phyloP scores from a whole-genome alignment of 371 early-diverging fungal species.

The Homolaphlyctis polyrhiza region DNA sequence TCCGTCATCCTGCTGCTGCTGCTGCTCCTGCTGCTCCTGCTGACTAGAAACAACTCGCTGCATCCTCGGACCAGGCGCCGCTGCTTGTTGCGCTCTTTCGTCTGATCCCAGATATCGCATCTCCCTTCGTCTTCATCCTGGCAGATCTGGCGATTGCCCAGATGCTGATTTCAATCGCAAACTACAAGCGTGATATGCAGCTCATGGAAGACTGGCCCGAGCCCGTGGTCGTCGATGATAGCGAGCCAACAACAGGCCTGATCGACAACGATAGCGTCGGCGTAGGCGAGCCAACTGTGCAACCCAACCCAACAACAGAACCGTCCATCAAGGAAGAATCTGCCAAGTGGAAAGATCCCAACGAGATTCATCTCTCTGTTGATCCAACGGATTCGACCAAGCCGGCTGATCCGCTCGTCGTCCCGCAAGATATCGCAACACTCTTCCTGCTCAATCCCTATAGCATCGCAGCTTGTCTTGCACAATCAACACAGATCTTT shows the following conservation, averaged over 20 bases:
- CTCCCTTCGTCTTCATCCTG: constrained; percentile 55
- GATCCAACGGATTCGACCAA: constrained; percentile 18
- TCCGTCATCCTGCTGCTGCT: too few species aligned
- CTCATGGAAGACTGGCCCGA: constrained; percentile 30
- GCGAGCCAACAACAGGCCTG: background rate
- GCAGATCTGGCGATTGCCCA: constrained; percentile 61
- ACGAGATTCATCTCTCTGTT: constrained; percentile 7
- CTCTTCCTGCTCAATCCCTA: constrained; percentile 81
- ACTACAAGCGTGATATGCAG: constrained; percentile 16
- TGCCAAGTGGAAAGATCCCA: background rate
- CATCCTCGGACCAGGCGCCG: constrained; percentile 65
- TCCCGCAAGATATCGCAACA: constrained; percentile 22
- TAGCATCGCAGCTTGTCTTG: constrained; percentile 67
- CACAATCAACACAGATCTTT: constrained; percentile 68
- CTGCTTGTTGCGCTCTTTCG: constrained; percentile 68
- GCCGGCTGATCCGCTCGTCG: constrained; percentile 24
- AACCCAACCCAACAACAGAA: background rate
- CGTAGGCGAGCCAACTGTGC: background rate
- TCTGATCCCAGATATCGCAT: constrained; percentile 45
- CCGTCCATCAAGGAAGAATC: constrained; percentile 1
- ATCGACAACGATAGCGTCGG: too few species aligned
- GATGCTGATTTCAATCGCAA: constrained; percentile 46
- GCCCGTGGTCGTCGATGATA: background rate
- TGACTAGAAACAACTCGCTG: too few species aligned
- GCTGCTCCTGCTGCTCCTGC: too few species aligned